Conservation (phyloP, 139 green algal genomes). For the Auxenochlorella pyrenoidosa region DNA sequence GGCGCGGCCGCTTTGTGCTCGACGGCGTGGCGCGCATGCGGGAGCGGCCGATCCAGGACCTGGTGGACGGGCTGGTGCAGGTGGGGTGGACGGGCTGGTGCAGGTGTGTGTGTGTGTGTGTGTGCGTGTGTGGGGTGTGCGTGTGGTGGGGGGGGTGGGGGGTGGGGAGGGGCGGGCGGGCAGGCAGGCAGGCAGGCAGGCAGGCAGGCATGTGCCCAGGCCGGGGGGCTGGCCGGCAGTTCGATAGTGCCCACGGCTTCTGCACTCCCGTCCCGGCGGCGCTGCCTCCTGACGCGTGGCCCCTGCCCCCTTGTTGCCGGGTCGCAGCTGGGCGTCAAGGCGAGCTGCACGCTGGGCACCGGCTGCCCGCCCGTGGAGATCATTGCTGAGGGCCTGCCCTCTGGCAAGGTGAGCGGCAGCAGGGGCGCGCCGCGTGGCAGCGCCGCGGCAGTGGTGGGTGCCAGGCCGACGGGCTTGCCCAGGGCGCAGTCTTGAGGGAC, state of each 20-base stretch:
- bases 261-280: no score
- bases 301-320: no score
- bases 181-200: no score
- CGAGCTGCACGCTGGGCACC: slow-evolving; percentile 91
- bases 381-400: slow-evolving; percentile 83
- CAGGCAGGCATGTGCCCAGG: no score
- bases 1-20: slow-evolving; percentile 84
- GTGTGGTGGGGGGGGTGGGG: background rate
- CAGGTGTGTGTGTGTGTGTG: background rate
- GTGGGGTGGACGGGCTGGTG: slow-evolving; percentile 66
- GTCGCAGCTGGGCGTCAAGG: slow-evolving; percentile 94
- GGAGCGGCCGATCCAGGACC: slow-evolving; percentile 63
- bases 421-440: no score
- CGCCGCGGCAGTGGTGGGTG: no score
- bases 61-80: slow-evolving; percentile 92
- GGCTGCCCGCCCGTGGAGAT: slow-evolving; percentile 96
- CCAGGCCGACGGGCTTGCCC: no score
- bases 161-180: background rate
- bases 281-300: no score
- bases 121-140: no score
- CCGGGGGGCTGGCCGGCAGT: no score
- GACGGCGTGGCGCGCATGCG: slow-evolving; percentile 91
- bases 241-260: no score
- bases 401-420: slow-evolving; percentile 71
- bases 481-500: no score